These are phyloP conservation scores for Cardamine resedifolia DNA, from an alignment of 345 rosid genomes.

Conservation along the genomic window DNA sequence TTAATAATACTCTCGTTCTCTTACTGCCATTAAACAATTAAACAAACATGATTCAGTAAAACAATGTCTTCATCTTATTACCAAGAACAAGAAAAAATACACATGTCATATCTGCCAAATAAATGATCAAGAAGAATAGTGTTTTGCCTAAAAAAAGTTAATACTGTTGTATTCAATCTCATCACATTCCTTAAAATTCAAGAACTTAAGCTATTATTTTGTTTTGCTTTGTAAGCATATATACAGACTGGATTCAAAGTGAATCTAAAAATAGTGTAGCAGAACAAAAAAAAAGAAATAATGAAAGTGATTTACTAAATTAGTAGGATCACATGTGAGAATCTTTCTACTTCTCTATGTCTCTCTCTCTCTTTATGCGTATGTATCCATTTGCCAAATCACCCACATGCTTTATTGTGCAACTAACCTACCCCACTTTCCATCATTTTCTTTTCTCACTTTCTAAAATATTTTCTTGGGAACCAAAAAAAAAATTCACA, in stretches of 20 bases:
- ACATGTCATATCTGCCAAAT: no score
- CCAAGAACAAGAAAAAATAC: no score
- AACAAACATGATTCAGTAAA: not conserved
- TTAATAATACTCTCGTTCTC: slow-evolving; percentile 63
- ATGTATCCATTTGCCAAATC: slow-evolving; percentile 31
- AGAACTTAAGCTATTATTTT: not conserved
- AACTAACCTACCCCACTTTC: slow-evolving; percentile 39
- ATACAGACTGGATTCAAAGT: slow-evolving; percentile 12
- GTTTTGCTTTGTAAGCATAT: not conserved
- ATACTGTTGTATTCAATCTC: not conserved
- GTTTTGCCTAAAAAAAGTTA: no score
- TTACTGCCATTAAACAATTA: slow-evolving; percentile 51
- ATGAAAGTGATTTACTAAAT: slow-evolving; percentile 8
- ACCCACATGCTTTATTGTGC: slow-evolving; percentile 45
- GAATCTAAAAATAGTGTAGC: not conserved
- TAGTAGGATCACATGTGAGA: slow-evolving; percentile 37
- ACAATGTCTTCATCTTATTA: slow-evolving; percentile 4
- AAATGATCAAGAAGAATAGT: no score
- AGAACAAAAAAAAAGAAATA: not conserved
- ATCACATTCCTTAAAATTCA: not conserved
- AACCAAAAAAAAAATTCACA: not conserved
- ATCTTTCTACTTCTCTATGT: slow-evolving; percentile 22
- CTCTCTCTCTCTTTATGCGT: slow-evolving; percentile 12
- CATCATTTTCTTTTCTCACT: slow-evolving; percentile 26
- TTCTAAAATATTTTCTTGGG: slow-evolving; percentile 16